These are phyloP conservation scores for Citrus maxima DNA, from an alignment of 345 rosid species.

Conservation along the genomic window DNA sequence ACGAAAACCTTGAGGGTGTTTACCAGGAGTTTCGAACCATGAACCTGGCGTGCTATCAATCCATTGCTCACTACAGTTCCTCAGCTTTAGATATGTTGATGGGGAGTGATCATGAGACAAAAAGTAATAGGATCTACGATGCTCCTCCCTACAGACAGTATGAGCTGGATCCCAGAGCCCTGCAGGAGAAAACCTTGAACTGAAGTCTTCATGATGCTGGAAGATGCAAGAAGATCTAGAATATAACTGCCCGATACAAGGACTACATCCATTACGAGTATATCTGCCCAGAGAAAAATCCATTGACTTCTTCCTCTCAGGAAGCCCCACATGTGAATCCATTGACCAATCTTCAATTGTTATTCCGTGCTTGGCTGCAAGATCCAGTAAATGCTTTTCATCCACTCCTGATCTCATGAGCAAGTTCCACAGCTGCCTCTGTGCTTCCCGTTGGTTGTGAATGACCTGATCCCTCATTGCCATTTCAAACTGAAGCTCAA, in stretches of 20 bases:
- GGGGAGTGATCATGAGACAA: constrained; percentile 50
- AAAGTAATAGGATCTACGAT: constrained; percentile 58
- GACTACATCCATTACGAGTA: constrained; percentile 30
- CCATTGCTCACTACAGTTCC: constrained; percentile 46
- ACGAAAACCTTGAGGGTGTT: constrained; percentile 32
- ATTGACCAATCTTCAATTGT: constrained; percentile 69
- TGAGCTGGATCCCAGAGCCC: constrained; percentile 44
- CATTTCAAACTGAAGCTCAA: constrained; percentile 94
- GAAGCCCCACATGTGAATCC: constrained; percentile 40
- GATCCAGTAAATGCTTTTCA: constrained; percentile 64
- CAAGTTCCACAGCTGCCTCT: constrained; percentile 76
- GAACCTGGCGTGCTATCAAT: constrained; percentile 37
- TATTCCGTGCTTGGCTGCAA: constrained; percentile 79
- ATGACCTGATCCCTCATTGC: constrained; percentile 97
- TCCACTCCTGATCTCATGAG: constrained; percentile 78
- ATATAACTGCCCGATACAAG: constrained; percentile 40
- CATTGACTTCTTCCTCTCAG: constrained; percentile 45
- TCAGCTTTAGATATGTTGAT: constrained; percentile 32
- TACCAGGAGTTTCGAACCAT: constrained; percentile 33
- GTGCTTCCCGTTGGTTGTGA: constrained; percentile 84
- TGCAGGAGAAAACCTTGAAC: constrained; percentile 38
- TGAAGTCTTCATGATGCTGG: constrained; percentile 40
- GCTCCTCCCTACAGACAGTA: constrained; percentile 64
- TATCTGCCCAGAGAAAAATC: constrained; percentile 27
- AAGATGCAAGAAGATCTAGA: constrained; percentile 56